Percentiles rank a stretch among this genome's conserved stretches.
Conservation (phyloP, 2,329 filamentous ascomycete genomes). For the Penicillium griseofulvum region DNA sequence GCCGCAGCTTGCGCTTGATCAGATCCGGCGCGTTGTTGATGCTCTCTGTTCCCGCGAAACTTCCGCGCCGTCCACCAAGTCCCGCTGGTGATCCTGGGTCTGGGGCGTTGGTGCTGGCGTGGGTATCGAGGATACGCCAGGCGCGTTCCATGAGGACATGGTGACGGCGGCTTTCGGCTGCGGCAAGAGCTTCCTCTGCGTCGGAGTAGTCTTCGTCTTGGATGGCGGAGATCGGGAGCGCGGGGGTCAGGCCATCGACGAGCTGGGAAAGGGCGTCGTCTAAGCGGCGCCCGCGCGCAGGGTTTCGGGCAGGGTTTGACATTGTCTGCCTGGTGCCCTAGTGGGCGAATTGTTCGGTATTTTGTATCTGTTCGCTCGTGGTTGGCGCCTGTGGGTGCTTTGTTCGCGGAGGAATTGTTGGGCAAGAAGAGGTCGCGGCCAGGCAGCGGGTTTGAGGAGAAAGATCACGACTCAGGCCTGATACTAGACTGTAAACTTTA, state of each 20-base stretch:
- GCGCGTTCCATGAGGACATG: conserved; percentile 36
- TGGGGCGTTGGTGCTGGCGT: conserved; percentile 20
- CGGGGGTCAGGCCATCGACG: conserved; percentile 42
- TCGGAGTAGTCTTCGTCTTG: conserved; percentile 32
- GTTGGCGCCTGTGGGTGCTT: background rate
- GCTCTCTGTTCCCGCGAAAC: conserved; percentile 40
- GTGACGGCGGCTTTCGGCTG: conserved; percentile 39
- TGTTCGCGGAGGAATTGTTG: background rate
- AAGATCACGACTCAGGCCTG: background rate
- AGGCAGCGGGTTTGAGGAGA: background rate
- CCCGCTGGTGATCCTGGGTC: conserved; percentile 28
- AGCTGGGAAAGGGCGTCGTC: conserved; percentile 46
- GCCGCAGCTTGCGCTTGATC: conserved; percentile 83
- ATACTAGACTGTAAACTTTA: background rate
- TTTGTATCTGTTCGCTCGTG: background rate
- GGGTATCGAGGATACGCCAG: conserved; percentile 39
- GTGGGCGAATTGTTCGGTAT: conserved; percentile 5
- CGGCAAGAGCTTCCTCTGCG: conserved; percentile 35
- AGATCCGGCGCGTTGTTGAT: conserved; percentile 90
- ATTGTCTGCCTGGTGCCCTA: conserved; percentile 13
- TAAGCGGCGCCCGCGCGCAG: conserved; percentile 41
- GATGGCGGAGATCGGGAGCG: conserved; percentile 31
- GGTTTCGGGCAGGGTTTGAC: conserved; percentile 34
- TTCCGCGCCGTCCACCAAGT: conserved; percentile 28
- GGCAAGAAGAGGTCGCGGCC: background rate